These are phyloP conservation scores for Simplicillium aogashimaense DNA, from an alignment of 2,329 filamentous ascomycete species.

Conservation along the genomic window DNA sequence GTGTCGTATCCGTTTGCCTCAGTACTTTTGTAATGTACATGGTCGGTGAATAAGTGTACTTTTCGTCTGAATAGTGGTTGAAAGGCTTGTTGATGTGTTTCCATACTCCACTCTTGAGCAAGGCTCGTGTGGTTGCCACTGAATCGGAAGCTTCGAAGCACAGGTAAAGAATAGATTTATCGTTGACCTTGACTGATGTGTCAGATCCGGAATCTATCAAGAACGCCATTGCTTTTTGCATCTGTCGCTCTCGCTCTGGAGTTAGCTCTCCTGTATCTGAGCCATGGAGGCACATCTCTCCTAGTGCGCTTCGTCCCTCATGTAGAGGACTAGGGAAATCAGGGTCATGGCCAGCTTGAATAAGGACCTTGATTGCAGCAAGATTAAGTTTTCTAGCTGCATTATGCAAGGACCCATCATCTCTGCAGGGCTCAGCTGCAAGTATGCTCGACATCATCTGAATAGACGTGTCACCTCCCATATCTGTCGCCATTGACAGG, in stretches of 20 bases:
- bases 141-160: constrained; percentile 49
- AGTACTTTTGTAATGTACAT: constrained; percentile 48
- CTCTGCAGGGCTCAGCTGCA: constrained; percentile 42
- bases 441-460: constrained; percentile 45
- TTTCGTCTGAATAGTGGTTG: constrained; percentile 42
- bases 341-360: constrained; percentile 50
- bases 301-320: constrained; percentile 51
- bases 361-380: constrained; percentile 42
- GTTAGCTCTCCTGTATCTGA: constrained; percentile 34
- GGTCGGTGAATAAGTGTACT: constrained; percentile 52
- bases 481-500: constrained; percentile 47
- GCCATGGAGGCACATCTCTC: constrained; percentile 51
- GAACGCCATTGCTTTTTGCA: constrained; percentile 47
- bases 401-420: constrained; percentile 60
- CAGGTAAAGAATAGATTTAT: constrained; percentile 49
- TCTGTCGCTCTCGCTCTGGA: constrained; percentile 36
- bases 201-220: constrained; percentile 49
- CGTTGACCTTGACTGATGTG: constrained; percentile 41
- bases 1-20: constrained; percentile 23
- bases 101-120: constrained; percentile 56
- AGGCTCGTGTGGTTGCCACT: constrained; percentile 41
- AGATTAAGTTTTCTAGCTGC: constrained; percentile 50
- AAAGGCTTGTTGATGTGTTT: constrained; percentile 51
- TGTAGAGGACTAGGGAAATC: constrained; percentile 57
- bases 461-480: constrained; percentile 42